phyloP scores from a whole-genome alignment of 2,329 filamentous ascomycete species.

The Stachybotrys chlorohalonatus region DNA sequence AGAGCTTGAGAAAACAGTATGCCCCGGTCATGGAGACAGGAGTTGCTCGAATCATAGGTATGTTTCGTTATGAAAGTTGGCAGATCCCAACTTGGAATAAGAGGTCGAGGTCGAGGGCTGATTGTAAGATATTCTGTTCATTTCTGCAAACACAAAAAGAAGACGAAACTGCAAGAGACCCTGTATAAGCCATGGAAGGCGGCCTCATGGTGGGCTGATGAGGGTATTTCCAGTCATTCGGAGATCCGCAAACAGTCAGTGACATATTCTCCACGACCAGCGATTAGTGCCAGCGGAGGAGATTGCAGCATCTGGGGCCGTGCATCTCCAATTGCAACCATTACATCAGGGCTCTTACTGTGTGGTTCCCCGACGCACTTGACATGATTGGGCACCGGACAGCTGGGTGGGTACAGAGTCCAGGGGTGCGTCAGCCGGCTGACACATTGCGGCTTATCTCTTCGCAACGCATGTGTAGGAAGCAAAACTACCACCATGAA shows the following conservation, averaged over 20 bases:
- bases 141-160: not conserved
- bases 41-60: not conserved
- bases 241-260: not conserved
- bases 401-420: no score
- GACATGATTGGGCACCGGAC: not conserved
- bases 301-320: no score
- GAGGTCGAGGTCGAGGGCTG: not conserved
- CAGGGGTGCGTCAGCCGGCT: no score
- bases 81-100: not conserved
- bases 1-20: not conserved
- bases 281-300: no score
- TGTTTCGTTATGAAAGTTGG: no score
- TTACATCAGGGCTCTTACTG: no score
- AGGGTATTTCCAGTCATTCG: not conserved
- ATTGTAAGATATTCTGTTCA: not conserved
- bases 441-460: no score
- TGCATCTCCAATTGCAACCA: no score
- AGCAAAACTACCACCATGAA: not conserved
- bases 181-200: not conserved
- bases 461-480: not conserved
- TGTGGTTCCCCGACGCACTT: not conserved
- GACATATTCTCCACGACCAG: not conserved
- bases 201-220: not conserved
- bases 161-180: not conserved
- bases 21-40: not conserved